These are phyloP conservation scores for Sisymbrium altissimum DNA, from an alignment of 345 rosid genomes.

Conservation along the genomic window DNA sequence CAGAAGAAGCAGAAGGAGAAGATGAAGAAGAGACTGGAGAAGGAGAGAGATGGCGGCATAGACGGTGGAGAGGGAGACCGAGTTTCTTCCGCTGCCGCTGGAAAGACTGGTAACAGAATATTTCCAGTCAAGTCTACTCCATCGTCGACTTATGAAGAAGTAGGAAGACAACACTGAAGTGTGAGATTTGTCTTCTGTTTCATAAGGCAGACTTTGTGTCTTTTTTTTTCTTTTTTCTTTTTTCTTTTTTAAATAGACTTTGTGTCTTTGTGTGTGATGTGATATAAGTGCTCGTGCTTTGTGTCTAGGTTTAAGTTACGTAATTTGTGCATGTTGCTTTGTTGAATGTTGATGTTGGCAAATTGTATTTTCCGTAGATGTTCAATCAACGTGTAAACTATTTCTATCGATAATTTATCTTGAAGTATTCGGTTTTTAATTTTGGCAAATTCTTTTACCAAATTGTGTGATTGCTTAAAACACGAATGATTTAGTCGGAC, in stretches of 20 bases:
- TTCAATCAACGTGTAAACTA: not conserved
- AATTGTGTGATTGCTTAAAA: not conserved
- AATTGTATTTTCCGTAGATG: not conserved
- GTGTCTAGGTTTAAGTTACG: constrained; percentile 6
- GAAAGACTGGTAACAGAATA: constrained; percentile 25
- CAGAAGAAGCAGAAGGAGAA: constrained; percentile 35
- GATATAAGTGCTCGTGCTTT: not conserved
- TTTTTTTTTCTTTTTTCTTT: not conserved
- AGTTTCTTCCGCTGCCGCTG: constrained; percentile 21
- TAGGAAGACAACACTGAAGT: constrained; percentile 12
- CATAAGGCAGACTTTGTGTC: not conserved
- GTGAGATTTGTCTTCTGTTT: constrained; percentile 9
- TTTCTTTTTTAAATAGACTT: not conserved
- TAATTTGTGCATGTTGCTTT: not conserved
- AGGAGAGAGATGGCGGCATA: constrained; percentile 9
- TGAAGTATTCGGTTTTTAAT: not conserved
- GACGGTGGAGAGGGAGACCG: constrained; percentile 10
- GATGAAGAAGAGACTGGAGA: constrained; percentile 31
- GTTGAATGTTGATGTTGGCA: not conserved
- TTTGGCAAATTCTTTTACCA: not conserved
- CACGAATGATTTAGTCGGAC: not conserved
- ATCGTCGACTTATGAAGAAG: constrained; percentile 2
- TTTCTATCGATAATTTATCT: not conserved
- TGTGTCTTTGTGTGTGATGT: constrained; percentile 14
- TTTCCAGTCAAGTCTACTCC: constrained; percentile 28